These are phyloP conservation scores for Hypoxylon sp. DNA, from an alignment of 2,329 filamentous ascomycete species.

Conservation along the genomic window DNA sequence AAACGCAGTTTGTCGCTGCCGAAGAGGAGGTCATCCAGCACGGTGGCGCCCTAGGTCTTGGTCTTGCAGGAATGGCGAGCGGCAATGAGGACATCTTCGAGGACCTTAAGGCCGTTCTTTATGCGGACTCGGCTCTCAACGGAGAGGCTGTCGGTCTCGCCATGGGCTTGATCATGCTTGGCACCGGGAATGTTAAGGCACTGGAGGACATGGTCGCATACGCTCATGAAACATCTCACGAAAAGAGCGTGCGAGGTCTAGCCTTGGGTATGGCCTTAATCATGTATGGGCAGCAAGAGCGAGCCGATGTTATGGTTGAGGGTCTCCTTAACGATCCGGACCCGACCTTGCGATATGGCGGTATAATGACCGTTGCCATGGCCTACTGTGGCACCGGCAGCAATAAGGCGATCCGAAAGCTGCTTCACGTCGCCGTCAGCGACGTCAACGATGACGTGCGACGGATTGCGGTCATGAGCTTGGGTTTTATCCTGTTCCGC, in stretches of 20 bases:
- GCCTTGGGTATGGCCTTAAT: conserved; percentile 97
- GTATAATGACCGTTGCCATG: conserved; percentile 97
- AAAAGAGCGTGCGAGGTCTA: conserved; percentile 97
- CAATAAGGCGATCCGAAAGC: conserved; percentile 97
- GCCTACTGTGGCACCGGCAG: conserved; percentile 97
- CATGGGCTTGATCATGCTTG: conserved; percentile 98
- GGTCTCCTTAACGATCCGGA: conserved; percentile 93
- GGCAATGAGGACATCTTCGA: conserved; percentile 91
- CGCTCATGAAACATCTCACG: conserved; percentile 96
- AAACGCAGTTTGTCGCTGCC: conserved; percentile 75
- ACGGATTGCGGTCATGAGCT: conserved; percentile 93
- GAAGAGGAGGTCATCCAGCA: conserved; percentile 96
- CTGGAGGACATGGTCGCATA: conserved; percentile 98
- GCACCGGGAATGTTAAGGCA: conserved; percentile 93
- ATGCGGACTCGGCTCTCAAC: conserved; percentile 93
- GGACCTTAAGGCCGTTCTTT: conserved; percentile 86
- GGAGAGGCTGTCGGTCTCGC: conserved; percentile 94
- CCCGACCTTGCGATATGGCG: conserved; percentile 91
- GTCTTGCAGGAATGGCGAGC: conserved; percentile 97
- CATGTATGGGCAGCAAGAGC: conserved; percentile 96
- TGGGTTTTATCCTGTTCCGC: conserved; percentile 97
- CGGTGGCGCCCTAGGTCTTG: conserved; percentile 91
- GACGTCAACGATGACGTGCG: conserved; percentile 98
- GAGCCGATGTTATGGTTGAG: conserved; percentile 92
- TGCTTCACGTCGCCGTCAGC: conserved; percentile 95